These are phyloP conservation scores for Syzygium jambos DNA, from an alignment of 345 rosid genomes.

Conservation along the genomic window DNA sequence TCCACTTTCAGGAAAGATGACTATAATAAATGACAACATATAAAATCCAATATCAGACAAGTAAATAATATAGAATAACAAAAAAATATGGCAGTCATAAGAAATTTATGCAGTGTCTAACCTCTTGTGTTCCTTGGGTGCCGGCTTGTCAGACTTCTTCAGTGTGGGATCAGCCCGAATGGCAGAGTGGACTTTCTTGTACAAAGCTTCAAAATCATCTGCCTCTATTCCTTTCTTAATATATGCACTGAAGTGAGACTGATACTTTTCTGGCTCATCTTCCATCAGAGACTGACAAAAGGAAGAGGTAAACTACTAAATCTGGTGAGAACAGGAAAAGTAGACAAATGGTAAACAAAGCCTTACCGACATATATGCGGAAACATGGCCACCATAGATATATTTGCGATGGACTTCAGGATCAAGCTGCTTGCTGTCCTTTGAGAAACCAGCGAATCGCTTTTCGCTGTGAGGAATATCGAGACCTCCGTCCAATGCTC, in stretches of 20 bases:
- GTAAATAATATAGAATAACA: not conserved
- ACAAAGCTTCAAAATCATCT: conserved; percentile 48
- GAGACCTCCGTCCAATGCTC: conserved; percentile 82
- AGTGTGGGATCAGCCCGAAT: conserved; percentile 57
- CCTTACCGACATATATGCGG: conserved; percentile 62
- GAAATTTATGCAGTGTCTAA: not conserved
- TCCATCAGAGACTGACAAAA: conserved; percentile 40
- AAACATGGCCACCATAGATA: conserved; percentile 71
- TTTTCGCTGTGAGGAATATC: conserved; percentile 90
- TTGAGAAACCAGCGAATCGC: conserved; percentile 74
- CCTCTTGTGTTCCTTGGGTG: conserved; percentile 58
- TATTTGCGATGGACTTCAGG: conserved; percentile 74
- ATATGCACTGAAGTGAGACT: conserved; percentile 55
- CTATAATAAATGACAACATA: not conserved
- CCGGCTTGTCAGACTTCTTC: conserved; percentile 44
- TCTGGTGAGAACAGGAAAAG: not conserved
- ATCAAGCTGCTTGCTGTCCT: conserved; percentile 64
- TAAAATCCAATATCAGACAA: not conserved
- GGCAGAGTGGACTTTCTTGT: conserved; percentile 72
- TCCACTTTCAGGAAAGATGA: too few species aligned
- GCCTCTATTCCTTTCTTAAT: conserved; percentile 51
- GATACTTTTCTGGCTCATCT: conserved; percentile 68
- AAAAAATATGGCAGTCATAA: not conserved
- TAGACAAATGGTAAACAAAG: not conserved
- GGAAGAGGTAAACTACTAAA: not conserved